phyloP scores from a whole-genome alignment of 352 stramenopile genomes.

The Phytophthora fragariae region DNA sequence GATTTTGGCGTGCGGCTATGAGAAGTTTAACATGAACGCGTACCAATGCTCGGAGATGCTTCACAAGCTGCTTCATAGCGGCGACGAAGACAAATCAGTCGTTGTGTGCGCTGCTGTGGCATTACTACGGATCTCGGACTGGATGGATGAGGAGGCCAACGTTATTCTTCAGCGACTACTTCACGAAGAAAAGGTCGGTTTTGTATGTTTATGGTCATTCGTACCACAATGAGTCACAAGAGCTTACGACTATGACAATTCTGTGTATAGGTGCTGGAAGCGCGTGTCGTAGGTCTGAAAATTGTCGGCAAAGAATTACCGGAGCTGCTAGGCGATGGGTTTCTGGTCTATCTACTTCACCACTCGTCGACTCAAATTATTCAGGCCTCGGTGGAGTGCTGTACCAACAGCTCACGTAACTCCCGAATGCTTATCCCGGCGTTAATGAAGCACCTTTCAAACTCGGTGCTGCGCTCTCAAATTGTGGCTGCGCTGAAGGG shows the following conservation, averaged over 20 bases:
- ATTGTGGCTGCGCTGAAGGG: constrained; percentile 75
- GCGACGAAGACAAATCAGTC: constrained; percentile 72
- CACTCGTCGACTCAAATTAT: constrained; percentile 76
- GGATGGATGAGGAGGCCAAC: constrained; percentile 89
- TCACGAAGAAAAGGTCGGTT: constrained; percentile 74
- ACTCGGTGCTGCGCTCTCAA: constrained; percentile 68
- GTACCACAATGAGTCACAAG: not conserved
- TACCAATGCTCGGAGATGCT: constrained; percentile 73
- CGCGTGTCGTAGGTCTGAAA: constrained; percentile 80
- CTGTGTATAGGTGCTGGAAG: constrained; percentile 54
- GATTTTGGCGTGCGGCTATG: constrained; percentile 82
- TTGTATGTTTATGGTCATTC: not conserved
- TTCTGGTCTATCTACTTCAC: constrained; percentile 86
- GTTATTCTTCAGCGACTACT: constrained; percentile 79
- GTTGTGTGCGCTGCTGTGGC: constrained; percentile 80
- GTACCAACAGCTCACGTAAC: constrained; percentile 74
- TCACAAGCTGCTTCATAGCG: constrained; percentile 61
- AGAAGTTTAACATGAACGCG: constrained; percentile 68
- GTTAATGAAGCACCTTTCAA: constrained; percentile 80
- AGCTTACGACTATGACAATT: not conserved
- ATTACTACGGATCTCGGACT: constrained; percentile 76
- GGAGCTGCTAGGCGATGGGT: constrained; percentile 83
- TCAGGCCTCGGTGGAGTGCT: constrained; percentile 83
- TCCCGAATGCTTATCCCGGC: constrained; percentile 88
- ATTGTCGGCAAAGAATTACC: constrained; percentile 85